Evolutionary conservation across 345 rosid species (phyloP), one percentile per base, ranked within the genome.

Genomic region (Angophora floribunda): DNA sequence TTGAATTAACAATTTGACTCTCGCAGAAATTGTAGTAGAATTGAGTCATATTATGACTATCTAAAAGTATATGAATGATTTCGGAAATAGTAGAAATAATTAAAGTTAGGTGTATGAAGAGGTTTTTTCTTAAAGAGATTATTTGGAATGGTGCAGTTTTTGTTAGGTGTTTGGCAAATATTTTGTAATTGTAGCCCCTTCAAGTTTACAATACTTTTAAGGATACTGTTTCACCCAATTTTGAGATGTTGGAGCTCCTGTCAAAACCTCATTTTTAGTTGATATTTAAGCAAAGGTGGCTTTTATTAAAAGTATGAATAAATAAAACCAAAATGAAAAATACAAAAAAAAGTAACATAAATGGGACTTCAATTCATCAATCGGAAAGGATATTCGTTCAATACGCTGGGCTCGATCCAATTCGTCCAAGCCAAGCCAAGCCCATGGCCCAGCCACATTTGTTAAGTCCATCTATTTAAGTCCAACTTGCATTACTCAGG

Each of bases 181-280:
- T 26, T 59, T 26, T 2, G 7, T 14, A 24, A 59, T 11, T 26
- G 30, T 26, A 26, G 0, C 14, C 28, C 30, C 30, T 59, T 11
- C 30, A 26, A 59, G 12, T 4, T 59, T 59, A 11, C 65, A 24
- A 26, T 14, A 59, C 6, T 59, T 26, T 11, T 24, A 0, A 59
- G 67, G 30, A 59, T 26, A 26, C 6, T 26, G 67, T 13, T 26
- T 59, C 30, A 11, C 30, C 67, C 30, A 59, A 26, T 26, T 26
- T 59, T 26, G 14, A 59, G 30, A 9, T 55, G 1, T 59, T 4
- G 14, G 30, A 59, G 30, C 15, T 26, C 30, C 14, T 11, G 13
- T 55, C 0, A 2, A 9, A 5, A 0, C 5, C 13, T 55, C 5
- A 22, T 55, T 55, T 55, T 55, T 9, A 55, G 12, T 55, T 5